Evolutionary conservation across 2,329 filamentous ascomycete species (phyloP).

Genomic region (Fusarium proliferatum): DNA sequence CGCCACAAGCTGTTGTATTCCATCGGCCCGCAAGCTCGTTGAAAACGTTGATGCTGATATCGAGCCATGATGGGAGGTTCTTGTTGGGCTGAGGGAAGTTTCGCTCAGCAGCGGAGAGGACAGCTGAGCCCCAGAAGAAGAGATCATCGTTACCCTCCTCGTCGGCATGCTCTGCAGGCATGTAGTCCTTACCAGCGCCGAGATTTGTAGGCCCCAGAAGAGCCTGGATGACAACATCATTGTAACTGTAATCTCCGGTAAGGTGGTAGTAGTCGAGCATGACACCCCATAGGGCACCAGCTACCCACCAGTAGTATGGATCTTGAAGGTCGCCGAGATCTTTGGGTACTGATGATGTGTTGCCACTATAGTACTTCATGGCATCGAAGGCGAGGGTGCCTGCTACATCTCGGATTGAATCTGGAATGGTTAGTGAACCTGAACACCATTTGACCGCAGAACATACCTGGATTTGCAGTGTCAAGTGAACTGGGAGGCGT

Average conservation of each 20-base stretch:
- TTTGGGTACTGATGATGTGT: conserved; percentile 62
- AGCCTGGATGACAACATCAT: conserved; percentile 67
- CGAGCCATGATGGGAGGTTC: conserved; percentile 70
- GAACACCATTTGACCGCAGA: neutral
- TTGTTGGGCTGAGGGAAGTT: conserved; percentile 72
- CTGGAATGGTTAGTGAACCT: conserved; percentile 51
- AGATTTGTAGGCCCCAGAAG: conserved; percentile 66
- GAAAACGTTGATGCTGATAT: conserved; percentile 77
- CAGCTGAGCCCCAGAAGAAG: conserved; percentile 77
- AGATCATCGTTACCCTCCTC: conserved; percentile 81
- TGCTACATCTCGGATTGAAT: conserved; percentile 70
- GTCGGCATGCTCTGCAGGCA: conserved; percentile 65
- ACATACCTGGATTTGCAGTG: conserved; percentile 33
- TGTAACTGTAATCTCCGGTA: conserved; percentile 72
- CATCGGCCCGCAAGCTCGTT: conserved; percentile 76
- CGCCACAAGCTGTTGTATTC: conserved; percentile 74
- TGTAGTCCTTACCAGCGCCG: conserved; percentile 69
- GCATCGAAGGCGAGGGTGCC: conserved; percentile 69
- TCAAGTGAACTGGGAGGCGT: conserved; percentile 37
- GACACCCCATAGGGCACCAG: conserved; percentile 72
- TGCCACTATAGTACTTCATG: conserved; percentile 74
- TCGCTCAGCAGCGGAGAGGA: conserved; percentile 75
- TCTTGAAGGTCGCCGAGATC: conserved; percentile 71
- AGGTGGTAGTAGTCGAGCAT: conserved; percentile 77
- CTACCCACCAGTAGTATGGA: conserved; percentile 78